Percentiles rank a stretch among this genome's conserved stretches.
Conservation (phyloP, 2,329 filamentous ascomycete genomes). For the Colletotrichum filicis region DNA sequence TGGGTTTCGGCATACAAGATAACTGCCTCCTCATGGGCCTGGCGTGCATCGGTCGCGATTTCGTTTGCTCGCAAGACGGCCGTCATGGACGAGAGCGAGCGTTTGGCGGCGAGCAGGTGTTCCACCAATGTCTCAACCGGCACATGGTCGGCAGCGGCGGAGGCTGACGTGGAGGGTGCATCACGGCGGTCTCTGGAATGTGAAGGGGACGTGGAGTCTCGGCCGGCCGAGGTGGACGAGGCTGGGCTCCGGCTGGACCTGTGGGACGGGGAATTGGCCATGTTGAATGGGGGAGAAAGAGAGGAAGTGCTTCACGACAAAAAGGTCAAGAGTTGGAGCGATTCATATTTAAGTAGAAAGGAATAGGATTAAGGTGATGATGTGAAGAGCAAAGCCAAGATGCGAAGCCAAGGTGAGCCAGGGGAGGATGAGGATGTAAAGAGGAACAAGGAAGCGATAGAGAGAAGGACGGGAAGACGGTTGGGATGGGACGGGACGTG, state of each 20-base stretch:
- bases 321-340: constrained; percentile 27
- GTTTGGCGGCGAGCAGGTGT: constrained; percentile 87
- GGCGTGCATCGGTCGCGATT: constrained; percentile 80
- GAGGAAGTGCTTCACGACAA: constrained; percentile 17
- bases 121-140: constrained; percentile 82
- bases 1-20: constrained; percentile 75
- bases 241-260: constrained; percentile 30
- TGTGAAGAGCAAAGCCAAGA: not conserved
- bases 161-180: constrained; percentile 36
- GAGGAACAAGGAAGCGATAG: not conserved
- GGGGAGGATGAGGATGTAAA: not conserved
- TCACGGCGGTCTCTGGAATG: constrained; percentile 39
- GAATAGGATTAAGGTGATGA: not conserved
- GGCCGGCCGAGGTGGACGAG: constrained; percentile 36
- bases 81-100: constrained; percentile 84
- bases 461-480: not conserved
- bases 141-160: constrained; percentile 48
- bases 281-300: constrained; percentile 30
- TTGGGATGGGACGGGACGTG: not conserved
- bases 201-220: constrained; percentile 29
- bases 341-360: constrained; percentile 29
- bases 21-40: constrained; percentile 81
- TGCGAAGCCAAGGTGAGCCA: not conserved
- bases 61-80: constrained; percentile 89
- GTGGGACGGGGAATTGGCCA: constrained; percentile 32